phyloP scores from a whole-genome alignment of 2,329 filamentous ascomycete species.

The Fusarium oligoseptatum region DNA sequence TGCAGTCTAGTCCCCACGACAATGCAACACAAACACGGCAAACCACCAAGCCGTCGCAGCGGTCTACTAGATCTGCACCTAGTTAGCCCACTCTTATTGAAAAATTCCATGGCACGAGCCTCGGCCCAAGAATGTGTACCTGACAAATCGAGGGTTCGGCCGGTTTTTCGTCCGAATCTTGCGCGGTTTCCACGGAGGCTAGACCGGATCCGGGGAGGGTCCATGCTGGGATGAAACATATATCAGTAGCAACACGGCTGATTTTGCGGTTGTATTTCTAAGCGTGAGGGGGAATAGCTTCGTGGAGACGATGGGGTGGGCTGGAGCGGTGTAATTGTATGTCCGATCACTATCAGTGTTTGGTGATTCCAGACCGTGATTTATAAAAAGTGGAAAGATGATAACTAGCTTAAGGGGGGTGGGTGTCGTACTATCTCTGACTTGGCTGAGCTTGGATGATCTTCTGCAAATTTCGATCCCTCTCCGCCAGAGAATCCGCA shows the following conservation, averaged over 20 bases:
- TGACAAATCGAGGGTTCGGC: neutral
- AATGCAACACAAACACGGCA: neutral
- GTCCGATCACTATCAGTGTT: neutral
- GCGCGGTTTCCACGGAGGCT: neutral
- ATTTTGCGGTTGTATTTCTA: neutral
- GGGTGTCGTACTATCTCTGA: neutral
- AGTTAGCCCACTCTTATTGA: neutral
- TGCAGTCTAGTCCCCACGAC: neutral
- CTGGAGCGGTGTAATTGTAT: neutral
- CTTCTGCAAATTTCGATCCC: conserved; percentile 30
- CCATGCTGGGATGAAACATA: neutral
- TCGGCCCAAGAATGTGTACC: neutral
- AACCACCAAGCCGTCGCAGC: neutral
- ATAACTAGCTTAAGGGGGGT: neutral
- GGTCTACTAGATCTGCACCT: neutral
- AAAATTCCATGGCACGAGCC: neutral
- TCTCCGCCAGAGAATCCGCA: conserved; percentile 9
- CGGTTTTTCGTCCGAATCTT: neutral
- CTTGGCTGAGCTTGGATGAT: conserved; percentile 30
- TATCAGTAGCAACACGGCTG: neutral
- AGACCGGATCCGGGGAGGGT: neutral
- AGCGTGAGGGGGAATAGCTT: neutral
- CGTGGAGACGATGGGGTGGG: neutral
- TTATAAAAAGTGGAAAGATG: neutral
- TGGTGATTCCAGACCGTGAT: neutral